Percentiles rank a stretch among this genome's conserved stretches.
phyloP scores from a whole-genome alignment of 2,329 filamentous ascomycete species.

The Pseudopithomyces maydicus region DNA sequence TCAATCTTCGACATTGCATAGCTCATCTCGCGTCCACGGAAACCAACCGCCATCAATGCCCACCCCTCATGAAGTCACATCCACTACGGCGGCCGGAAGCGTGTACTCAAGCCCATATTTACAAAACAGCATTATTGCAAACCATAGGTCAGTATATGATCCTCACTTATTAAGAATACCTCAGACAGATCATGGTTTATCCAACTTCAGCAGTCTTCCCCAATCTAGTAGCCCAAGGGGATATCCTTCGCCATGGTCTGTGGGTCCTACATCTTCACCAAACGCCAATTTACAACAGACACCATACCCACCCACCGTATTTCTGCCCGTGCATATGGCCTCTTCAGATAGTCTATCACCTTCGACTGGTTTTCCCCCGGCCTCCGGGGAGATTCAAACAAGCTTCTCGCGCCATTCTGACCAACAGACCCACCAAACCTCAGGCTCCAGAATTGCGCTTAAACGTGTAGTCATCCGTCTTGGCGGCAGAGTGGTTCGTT shows the following conservation, averaged over 20 bases:
- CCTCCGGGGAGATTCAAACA: conserved; percentile 18
- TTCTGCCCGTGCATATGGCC: neutral
- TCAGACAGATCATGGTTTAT: neutral
- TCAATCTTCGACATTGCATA: neutral
- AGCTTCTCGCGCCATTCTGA: neutral
- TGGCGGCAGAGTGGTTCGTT: conserved; percentile 8
- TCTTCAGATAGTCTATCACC: conserved; percentile 16
- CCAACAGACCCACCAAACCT: neutral
- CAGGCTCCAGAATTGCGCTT: conserved; percentile 8
- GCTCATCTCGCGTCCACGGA: neutral
- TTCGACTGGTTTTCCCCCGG: conserved; percentile 25
- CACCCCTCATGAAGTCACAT: neutral
- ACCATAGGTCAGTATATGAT: neutral
- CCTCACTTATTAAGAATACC: conserved; percentile 2
- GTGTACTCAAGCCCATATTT: conserved; percentile 3
- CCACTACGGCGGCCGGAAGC: neutral
- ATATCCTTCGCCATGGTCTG: neutral
- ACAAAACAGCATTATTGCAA: neutral
- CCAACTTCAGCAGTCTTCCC: neutral
- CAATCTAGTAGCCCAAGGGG: neutral
- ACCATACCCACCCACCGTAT: conserved; percentile 3
- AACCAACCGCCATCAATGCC: neutral
- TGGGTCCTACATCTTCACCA: neutral
- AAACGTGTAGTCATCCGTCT: conserved; percentile 22
- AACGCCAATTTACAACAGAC: neutral